Evolutionary conservation across 1,139 yeast genomes (phyloP).

Genomic region (Lodderomyces orthopsilosis): DNA sequence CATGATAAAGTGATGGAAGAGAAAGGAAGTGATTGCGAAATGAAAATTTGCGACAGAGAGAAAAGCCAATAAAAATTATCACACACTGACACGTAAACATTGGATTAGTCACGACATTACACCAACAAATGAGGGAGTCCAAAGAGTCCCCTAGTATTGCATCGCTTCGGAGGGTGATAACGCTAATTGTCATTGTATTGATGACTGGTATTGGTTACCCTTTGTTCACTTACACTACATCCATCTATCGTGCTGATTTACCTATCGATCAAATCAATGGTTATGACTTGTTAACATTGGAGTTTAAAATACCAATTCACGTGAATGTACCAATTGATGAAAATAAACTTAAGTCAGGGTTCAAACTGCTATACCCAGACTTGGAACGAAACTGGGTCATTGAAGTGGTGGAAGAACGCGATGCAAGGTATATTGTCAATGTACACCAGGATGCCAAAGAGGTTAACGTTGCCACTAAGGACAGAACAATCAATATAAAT

Average conservation of each 20-base stretch:
- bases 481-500: background rate
- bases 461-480: background rate
- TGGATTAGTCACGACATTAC: background rate
- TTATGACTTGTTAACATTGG: conserved; percentile 34
- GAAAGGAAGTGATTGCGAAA: conserved; percentile 1
- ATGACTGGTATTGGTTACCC: conserved; percentile 61
- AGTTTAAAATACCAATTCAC: conserved; percentile 56
- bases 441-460: background rate
- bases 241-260: conserved; percentile 70
- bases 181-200: conserved; percentile 36
- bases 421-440: conserved; percentile 7
- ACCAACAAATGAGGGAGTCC: background rate
- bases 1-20: conserved; percentile 32
- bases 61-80: no score
- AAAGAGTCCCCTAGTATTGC: conserved; percentile 8
- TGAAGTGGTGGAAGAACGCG: conserved; percentile 20
- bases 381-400: conserved; percentile 26
- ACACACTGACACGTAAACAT: background rate
- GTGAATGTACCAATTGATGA: conserved; percentile 44
- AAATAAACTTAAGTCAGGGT: conserved; percentile 23
- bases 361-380: conserved; percentile 22
- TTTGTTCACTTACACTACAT: conserved; percentile 67
- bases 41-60: background rate
- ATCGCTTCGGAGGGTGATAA: conserved; percentile 11
- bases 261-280: conserved; percentile 54